Percentiles rank a stretch among this genome's conserved stretches.
These are phyloP conservation scores for Saraca asoca DNA, from an alignment of 331 rosid species.

Conservation along the genomic window DNA sequence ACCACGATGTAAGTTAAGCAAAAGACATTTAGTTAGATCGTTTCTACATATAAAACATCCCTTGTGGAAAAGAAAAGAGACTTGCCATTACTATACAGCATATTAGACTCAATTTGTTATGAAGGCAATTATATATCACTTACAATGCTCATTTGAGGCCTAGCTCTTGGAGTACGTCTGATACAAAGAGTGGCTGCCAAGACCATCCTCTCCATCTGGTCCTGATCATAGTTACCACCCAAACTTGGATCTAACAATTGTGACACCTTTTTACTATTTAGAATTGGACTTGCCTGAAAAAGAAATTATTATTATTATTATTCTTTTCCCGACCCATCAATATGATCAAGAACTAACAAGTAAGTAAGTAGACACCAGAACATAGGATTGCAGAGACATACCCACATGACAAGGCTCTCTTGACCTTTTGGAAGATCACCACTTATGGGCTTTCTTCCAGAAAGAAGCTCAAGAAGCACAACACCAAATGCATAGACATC, in stretches of 20 bases:
- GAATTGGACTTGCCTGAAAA: constrained; percentile 86
- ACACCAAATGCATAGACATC: constrained; percentile 94
- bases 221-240: constrained; percentile 55
- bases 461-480: constrained; percentile 90
- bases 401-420: constrained; percentile 98
- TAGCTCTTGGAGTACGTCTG: constrained; percentile 78
- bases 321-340: constrained; percentile 12
- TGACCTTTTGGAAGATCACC: constrained; percentile 77
- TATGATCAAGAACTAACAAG: constrained; percentile 27
- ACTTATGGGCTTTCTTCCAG: constrained; percentile 91
- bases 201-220: constrained; percentile 76
- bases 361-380: constrained; percentile 19
- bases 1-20: constrained; percentile 33
- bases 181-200: constrained; percentile 91
- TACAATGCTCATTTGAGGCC: constrained; percentile 89
- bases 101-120: constrained; percentile 17
- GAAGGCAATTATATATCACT: constrained; percentile 47
- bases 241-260: constrained; percentile 78
- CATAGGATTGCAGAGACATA: constrained; percentile 42
- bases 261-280: constrained; percentile 64
- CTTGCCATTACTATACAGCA: constrained; percentile 12
- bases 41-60: constrained; percentile 12
- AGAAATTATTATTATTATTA: neutral
- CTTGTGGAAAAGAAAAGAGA: neutral
- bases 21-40: constrained; percentile 4